Conservation (phyloP, 352 stramenopile species). For the Lagenidium giganteum region DNA sequence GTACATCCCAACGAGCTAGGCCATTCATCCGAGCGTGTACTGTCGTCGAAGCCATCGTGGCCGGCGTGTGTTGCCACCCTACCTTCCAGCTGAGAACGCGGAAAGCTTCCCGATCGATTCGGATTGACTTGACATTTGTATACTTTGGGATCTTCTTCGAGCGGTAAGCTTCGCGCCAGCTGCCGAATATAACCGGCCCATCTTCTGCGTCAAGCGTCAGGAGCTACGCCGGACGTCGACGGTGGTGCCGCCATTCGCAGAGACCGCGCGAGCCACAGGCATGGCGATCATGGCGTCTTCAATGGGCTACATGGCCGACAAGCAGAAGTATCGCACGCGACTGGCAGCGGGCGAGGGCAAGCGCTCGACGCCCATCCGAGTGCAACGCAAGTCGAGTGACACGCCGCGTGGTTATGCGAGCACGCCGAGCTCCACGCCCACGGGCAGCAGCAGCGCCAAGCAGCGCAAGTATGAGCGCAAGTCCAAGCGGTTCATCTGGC, state of each 20-base stretch:
- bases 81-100: too few relatives aligned
- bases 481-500: slow-evolving; percentile 81
- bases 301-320: slow-evolving; percentile 13
- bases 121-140: too few relatives aligned
- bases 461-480: slow-evolving; percentile 82
- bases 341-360: slow-evolving; percentile 1
- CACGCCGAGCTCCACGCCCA: slow-evolving; percentile 4
- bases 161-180: too few relatives aligned
- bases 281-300: not conserved
- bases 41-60: too few relatives aligned
- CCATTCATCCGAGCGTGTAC: too few relatives aligned
- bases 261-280: slow-evolving; percentile 1
- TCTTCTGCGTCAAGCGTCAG: too few relatives aligned
- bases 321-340: slow-evolving; percentile 20
- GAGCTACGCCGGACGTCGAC: not conserved
- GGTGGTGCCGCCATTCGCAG: slow-evolving; percentile 7
- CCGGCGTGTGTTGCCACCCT: too few relatives aligned
- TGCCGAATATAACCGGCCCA: too few relatives aligned
- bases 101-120: too few relatives aligned
- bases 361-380: not conserved
- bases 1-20: too few relatives aligned
- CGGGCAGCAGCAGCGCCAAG: slow-evolving; percentile 5
- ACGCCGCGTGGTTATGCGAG: slow-evolving; percentile 1
- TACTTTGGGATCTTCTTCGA: too few relatives aligned
- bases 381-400: not conserved